Evolutionary conservation across 2,329 filamentous ascomycete genomes (phyloP).

Genomic region (Diaporthe capsici): DNA sequence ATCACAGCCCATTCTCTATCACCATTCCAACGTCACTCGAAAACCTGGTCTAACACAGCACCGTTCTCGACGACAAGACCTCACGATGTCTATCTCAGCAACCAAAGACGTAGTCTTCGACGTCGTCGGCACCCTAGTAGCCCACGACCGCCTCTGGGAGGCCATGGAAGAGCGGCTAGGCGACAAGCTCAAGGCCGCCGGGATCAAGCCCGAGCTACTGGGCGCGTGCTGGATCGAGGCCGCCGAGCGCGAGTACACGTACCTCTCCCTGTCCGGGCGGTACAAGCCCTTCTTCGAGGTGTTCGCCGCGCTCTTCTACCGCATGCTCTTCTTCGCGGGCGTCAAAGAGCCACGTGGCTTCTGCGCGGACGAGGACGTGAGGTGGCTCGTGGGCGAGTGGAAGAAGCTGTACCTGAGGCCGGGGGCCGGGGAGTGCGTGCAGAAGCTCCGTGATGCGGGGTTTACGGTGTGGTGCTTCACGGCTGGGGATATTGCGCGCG

Average conservation of each 20-base stretch:
- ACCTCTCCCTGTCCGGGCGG: constrained; percentile 56
- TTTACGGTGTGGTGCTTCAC: constrained; percentile 68
- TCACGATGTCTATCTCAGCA: constrained; percentile 37
- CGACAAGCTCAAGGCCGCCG: constrained; percentile 50
- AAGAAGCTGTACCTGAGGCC: constrained; percentile 49
- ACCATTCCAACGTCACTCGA: too few relatives aligned
- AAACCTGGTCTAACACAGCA: background rate
- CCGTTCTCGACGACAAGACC: background rate
- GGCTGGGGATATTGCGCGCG: constrained; percentile 61
- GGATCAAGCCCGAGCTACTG: constrained; percentile 56
- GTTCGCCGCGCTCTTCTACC: constrained; percentile 59
- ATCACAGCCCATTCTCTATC: background rate
- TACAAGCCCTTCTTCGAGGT: constrained; percentile 57
- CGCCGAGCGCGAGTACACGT: constrained; percentile 63
- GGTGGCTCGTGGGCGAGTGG: constrained; percentile 54
- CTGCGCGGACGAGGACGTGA: constrained; percentile 57
- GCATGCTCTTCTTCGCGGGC: constrained; percentile 57
- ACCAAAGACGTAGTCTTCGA: constrained; percentile 60
- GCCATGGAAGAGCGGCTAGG: constrained; percentile 57
- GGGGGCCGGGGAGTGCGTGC: constrained; percentile 56
- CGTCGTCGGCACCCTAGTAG: constrained; percentile 63
- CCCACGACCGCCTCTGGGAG: constrained; percentile 57
- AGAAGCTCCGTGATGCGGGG: constrained; percentile 56
- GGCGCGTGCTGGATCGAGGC: constrained; percentile 60
- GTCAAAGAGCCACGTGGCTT: constrained; percentile 54